Percentiles rank a stretch among this genome's conserved stretches.
Conservation (phyloP, 2,329 filamentous ascomycete species). For the Hymenoscyphus albidus region DNA sequence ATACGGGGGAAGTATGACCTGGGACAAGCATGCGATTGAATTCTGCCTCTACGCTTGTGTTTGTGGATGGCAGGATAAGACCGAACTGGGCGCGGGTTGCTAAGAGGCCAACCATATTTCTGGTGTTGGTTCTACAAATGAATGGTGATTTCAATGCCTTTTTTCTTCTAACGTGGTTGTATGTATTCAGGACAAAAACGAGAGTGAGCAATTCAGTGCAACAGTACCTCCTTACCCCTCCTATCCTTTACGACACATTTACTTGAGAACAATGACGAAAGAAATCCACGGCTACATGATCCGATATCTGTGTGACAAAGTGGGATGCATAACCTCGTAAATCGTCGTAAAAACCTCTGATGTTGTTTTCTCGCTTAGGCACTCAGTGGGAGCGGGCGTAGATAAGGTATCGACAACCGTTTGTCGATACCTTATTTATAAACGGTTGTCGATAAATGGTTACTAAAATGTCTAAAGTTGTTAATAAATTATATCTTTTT, state of each 20-base stretch:
- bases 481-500: too few relatives aligned
- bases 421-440: too few relatives aligned
- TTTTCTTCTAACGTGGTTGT: neutral
- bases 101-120: constrained; percentile 21
- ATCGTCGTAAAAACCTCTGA: neutral
- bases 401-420: too few relatives aligned
- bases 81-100: constrained; percentile 32
- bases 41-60: constrained; percentile 36
- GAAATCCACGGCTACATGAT: neutral
- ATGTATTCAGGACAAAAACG: neutral
- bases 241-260: neutral
- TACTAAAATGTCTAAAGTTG: too few relatives aligned
- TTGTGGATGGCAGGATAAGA: constrained; percentile 36
- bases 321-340: neutral
- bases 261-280: neutral
- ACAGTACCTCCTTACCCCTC: too few relatives aligned
- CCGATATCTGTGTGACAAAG: neutral
- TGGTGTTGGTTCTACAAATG: neutral
- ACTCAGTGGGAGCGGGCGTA: too few relatives aligned
- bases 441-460: too few relatives aligned
- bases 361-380: neutral
- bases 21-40: constrained; percentile 34
- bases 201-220: neutral
- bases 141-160: neutral
- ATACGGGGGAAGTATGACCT: constrained; percentile 4